Evolutionary conservation across 495 filamentous ascomycete species (phyloP).

Genomic region (Penicillium ucsense): DNA sequence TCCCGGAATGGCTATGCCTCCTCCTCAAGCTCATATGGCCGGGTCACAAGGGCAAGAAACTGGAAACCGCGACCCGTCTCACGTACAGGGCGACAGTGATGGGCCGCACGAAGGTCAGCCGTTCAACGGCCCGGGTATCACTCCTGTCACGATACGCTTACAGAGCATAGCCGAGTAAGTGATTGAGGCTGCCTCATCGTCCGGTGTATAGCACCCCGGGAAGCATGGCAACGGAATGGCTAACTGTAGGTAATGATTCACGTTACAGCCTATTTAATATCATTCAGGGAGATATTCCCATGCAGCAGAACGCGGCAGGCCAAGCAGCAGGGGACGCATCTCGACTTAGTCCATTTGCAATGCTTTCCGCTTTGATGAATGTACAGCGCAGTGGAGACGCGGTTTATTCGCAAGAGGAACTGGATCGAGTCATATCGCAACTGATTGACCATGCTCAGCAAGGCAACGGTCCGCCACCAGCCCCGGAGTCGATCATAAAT

Average conservation of each 20-base stretch:
- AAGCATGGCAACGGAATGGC: not conserved
- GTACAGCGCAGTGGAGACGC: slow-evolving; percentile 64
- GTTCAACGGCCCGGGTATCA: slow-evolving; percentile 26
- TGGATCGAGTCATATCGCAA: slow-evolving; percentile 80
- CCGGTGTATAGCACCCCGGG: not conserved
- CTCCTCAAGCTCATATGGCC: slow-evolving; percentile 7
- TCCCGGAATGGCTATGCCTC: slow-evolving; percentile 2
- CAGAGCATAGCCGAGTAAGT: slow-evolving; percentile 22
- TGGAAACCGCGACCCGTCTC: not conserved
- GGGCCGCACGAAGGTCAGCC: slow-evolving; percentile 14
- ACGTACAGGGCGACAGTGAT: not conserved
- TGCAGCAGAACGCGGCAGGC: slow-evolving; percentile 7
- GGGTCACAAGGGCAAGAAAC: slow-evolving; percentile 5
- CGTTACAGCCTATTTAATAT: slow-evolving; percentile 23
- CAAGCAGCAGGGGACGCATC: slow-evolving; percentile 13
- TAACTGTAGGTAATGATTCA: not conserved
- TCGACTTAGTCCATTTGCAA: slow-evolving; percentile 21
- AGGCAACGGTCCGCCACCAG: slow-evolving; percentile 75
- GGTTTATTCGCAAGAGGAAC: slow-evolving; percentile 84
- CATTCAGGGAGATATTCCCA: slow-evolving; percentile 12
- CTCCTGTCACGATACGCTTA: slow-evolving; percentile 16
- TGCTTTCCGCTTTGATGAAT: slow-evolving; percentile 44
- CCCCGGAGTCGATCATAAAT: slow-evolving; percentile 61
- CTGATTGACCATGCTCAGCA: slow-evolving; percentile 73
- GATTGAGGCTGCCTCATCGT: not conserved